Evolutionary conservation across 139 green algal species (phyloP).

Genomic region (Desmodesmus armatus): DNA sequence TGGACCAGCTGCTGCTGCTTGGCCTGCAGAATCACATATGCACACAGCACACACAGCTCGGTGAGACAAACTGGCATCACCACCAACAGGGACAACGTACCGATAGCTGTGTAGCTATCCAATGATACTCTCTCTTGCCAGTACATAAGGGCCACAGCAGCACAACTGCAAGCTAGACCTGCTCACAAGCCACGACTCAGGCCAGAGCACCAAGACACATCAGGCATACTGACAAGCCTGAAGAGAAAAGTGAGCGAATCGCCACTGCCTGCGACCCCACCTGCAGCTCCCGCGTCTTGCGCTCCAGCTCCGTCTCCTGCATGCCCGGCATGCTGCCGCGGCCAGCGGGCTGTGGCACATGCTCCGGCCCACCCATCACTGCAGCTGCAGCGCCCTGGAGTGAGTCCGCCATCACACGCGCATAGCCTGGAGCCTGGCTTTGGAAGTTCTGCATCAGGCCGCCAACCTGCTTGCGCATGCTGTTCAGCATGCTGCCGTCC

Average conservation of each 20-base stretch:
- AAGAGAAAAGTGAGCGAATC: no score
- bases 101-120: no score
- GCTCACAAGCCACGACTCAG: no score
- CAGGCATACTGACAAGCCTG: no score
- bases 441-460: conserved; percentile 28
- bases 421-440: conserved; percentile 8
- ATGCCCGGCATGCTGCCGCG: background rate
- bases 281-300: conserved; percentile 80
- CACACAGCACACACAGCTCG: background rate
- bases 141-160: no score
- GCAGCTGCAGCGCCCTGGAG: conserved; percentile 27
- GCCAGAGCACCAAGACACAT: no score
- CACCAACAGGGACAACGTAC: background rate
- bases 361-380: conserved; percentile 32
- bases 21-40: conserved; percentile 60
- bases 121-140: no score
- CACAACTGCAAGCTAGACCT: no score
- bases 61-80: background rate
- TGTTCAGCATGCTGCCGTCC: background rate
- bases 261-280: background rate
- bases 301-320: conserved; percentile 73
- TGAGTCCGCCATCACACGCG: conserved; percentile 30
- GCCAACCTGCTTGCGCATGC: conserved; percentile 27
- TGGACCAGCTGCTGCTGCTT: conserved; percentile 90
- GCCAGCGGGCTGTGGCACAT: conserved; percentile 26